Percentiles rank a stretch among this genome's conserved stretches.
Evolutionary conservation across 1,284 basidiomycete genomes (phyloP).

Genomic region (Cutaneotrichosporon daszewskae): DNA sequence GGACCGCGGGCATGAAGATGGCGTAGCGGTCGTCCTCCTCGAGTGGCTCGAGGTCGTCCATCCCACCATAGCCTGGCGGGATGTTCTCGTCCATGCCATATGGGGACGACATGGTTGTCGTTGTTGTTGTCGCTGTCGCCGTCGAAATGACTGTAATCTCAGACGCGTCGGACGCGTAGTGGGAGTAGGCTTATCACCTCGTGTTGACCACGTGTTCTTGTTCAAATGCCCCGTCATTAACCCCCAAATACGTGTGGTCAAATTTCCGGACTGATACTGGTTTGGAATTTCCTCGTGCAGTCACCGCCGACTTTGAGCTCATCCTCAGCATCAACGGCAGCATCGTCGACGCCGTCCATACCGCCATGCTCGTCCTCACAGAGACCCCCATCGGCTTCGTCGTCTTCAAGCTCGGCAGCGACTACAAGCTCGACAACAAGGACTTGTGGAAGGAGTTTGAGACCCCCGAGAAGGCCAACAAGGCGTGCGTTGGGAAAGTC

Average conservation of each 20-base stretch:
- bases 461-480: conserved; percentile 82
- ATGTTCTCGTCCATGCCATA: no score
- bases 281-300: conserved; percentile 3
- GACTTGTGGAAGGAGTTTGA: conserved; percentile 90
- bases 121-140: not conserved
- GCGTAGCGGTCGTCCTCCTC: conserved; percentile 32
- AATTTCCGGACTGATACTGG: not conserved
- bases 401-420: conserved; percentile 92
- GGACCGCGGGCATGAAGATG: conserved; percentile 43
- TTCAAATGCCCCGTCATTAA: not conserved
- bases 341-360: not conserved
- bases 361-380: conserved; percentile 50
- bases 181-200: not conserved
- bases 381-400: conserved; percentile 65
- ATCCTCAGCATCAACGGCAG: no score
- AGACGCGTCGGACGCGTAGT: conserved; percentile 5
- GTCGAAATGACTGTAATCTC: not conserved
- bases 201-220: no score
- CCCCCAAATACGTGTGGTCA: not conserved
- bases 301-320: no score
- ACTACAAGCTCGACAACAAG: conserved; percentile 77
- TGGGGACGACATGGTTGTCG: no score
- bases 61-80: no score
- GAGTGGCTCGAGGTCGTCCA: no score
- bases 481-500: conserved; percentile 60